These are phyloP conservation scores for Oropetium thomaeum DNA, from an alignment of 176 grass and related monocot species.

Conservation along the genomic window DNA sequence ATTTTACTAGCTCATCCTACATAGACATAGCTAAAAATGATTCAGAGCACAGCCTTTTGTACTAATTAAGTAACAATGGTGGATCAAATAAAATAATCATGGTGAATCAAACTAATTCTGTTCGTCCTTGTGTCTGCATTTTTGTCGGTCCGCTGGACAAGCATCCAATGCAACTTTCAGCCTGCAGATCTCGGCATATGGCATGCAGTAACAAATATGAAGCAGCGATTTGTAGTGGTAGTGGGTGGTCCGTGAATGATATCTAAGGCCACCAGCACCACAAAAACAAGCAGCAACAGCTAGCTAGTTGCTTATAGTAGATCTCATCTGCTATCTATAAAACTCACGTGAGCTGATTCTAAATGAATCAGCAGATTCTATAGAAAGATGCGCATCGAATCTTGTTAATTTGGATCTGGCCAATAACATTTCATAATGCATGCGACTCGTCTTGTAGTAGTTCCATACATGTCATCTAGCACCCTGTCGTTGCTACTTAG, in stretches of 20 bases:
- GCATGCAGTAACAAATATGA: background rate
- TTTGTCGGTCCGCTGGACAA: background rate
- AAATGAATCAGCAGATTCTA: background rate
- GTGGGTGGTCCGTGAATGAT: background rate
- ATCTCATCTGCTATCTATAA: background rate
- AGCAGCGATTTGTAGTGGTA: background rate
- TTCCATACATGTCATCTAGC: background rate
- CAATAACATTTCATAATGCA: background rate
- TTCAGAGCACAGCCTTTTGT: background rate
- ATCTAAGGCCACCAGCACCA: background rate
- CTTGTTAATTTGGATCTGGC: background rate
- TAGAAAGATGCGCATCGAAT: background rate
- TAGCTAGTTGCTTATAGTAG: too few relatives aligned
- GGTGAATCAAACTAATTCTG: background rate
- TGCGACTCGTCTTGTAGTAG: background rate
- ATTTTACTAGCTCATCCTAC: background rate
- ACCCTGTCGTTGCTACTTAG: background rate
- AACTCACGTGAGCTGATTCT: constrained; percentile 4
- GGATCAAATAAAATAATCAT: background rate
- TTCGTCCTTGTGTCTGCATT: background rate
- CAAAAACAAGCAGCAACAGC: background rate
- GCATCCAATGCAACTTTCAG: background rate
- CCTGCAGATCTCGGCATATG: constrained; percentile 28
- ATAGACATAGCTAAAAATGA: background rate
- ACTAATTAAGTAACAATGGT: background rate